phyloP scores from a whole-genome alignment of 1,139 yeast genomes.

The Zygoascus meyerae region DNA sequence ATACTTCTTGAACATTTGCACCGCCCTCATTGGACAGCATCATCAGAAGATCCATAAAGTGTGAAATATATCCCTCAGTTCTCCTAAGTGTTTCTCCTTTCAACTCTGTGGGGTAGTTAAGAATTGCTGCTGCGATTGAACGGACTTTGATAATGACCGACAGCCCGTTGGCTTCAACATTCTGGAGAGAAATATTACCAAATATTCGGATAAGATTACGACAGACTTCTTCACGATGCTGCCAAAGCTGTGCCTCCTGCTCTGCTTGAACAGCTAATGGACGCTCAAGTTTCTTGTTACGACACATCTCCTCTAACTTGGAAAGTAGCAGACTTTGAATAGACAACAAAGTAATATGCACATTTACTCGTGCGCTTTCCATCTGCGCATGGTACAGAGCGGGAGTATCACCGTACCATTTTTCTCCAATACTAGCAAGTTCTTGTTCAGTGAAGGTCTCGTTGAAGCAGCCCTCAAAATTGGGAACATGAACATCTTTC shows the following conservation, averaged over 20 bases:
- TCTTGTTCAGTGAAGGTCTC: conserved; percentile 6
- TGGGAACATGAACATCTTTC: conserved; percentile 1
- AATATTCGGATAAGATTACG: conserved; percentile 6
- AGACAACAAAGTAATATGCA: conserved; percentile 10
- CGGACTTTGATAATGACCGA: conserved; percentile 10
- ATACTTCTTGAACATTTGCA: conserved; percentile 2
- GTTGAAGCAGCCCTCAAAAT: not conserved
- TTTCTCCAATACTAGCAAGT: not conserved
- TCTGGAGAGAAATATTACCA: conserved; percentile 10
- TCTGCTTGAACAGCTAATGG: not conserved
- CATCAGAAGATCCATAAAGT: conserved; percentile 9
- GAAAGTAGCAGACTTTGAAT: conserved; percentile 9
- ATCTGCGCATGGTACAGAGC: conserved; percentile 6
- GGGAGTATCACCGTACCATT: conserved; percentile 7
- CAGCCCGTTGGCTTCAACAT: conserved; percentile 13
- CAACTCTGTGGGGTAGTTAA: conserved; percentile 7
- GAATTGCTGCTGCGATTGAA: conserved; percentile 9
- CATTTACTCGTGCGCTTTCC: conserved; percentile 11
- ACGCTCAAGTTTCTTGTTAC: conserved; percentile 1
- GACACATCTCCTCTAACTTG: conserved; percentile 4
- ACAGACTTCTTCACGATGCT: conserved; percentile 11
- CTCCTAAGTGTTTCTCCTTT: conserved; percentile 6
- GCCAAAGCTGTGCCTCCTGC: conserved; percentile 6
- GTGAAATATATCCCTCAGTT: conserved; percentile 8
- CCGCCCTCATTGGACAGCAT: conserved; percentile 7